Evolutionary conservation across 768 basidiomycete species (phyloP).

Genomic region (Leccinum subtestaceum): DNA sequence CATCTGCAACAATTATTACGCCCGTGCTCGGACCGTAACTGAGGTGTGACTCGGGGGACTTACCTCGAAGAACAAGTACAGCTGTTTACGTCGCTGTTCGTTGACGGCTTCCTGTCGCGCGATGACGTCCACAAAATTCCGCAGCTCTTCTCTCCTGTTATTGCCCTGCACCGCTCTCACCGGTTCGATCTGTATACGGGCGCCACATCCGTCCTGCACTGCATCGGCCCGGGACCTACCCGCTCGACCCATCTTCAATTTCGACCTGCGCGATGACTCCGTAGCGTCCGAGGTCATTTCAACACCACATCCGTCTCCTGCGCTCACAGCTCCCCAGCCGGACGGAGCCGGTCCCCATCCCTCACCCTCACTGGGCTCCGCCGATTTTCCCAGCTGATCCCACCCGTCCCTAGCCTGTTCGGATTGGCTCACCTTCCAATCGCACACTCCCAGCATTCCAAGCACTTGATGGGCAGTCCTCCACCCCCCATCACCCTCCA

Average conservation of each 20-base stretch:
- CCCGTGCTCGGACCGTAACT: background rate
- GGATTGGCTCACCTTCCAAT: slow-evolving; percentile 11
- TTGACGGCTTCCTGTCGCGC: slow-evolving; percentile 40
- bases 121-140: slow-evolving; percentile 46
- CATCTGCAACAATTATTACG: slow-evolving; percentile 41
- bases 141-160: slow-evolving; percentile 15
- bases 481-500: slow-evolving; percentile 37
- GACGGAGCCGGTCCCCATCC: slow-evolving; percentile 11
- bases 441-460: slow-evolving; percentile 24
- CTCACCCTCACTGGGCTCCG: background rate
- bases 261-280: slow-evolving; percentile 11
- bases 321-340: slow-evolving; percentile 12
- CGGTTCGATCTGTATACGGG: background rate
- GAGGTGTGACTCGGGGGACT: slow-evolving; percentile 4
- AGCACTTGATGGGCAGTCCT: slow-evolving; percentile 28
- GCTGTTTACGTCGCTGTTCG: slow-evolving; percentile 38
- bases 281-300: slow-evolving; percentile 22
- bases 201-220: slow-evolving; percentile 6
- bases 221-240: background rate
- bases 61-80: slow-evolving; percentile 55
- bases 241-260: background rate
- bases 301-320: slow-evolving; percentile 14
- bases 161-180: slow-evolving; percentile 1
- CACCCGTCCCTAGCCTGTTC: slow-evolving; percentile 1
- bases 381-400: background rate